These are phyloP conservation scores for Isochrysis galbana DNA, from an alignment of 78 protist genomes.

Conservation along the genomic window DNA sequence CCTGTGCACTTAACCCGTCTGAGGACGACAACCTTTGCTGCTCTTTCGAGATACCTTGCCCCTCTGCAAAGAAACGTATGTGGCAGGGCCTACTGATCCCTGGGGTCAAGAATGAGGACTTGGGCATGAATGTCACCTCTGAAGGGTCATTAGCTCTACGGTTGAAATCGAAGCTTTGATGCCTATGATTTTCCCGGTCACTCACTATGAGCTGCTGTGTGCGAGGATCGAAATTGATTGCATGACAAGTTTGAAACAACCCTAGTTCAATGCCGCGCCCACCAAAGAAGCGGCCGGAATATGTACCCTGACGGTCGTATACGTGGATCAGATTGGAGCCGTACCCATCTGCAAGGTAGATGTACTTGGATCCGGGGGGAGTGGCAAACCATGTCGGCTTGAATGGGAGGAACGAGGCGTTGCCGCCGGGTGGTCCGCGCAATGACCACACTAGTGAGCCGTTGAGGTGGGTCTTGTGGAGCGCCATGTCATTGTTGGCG, in stretches of 20 bases:
- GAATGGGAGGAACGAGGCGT: neutral
- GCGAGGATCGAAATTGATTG: neutral
- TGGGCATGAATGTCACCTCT: neutral
- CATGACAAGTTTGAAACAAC: neutral
- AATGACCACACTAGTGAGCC: neutral
- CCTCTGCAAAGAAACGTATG: neutral
- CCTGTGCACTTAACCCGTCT: too few relatives aligned
- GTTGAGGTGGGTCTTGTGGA: neutral
- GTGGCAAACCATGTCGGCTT: conserved; percentile 13
- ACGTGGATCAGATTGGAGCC: neutral
- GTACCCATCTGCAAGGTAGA: neutral
- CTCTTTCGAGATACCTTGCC: neutral
- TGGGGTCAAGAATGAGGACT: too few relatives aligned
- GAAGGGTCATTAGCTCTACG: neutral
- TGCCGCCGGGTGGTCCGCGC: too few relatives aligned
- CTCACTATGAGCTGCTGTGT: neutral
- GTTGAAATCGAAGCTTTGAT: neutral
- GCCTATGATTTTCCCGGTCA: neutral
- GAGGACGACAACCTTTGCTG: too few relatives aligned
- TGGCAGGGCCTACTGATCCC: neutral
- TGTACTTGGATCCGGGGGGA: neutral
- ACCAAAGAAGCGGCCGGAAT: neutral
- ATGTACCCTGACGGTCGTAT: neutral
- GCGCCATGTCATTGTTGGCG: neutral
- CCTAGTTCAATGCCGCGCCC: neutral